Evolutionary conservation across 768 basidiomycete genomes (phyloP), one percentile per base, ranked within the genome.

Genomic region (Auricularia sp.): DNA sequence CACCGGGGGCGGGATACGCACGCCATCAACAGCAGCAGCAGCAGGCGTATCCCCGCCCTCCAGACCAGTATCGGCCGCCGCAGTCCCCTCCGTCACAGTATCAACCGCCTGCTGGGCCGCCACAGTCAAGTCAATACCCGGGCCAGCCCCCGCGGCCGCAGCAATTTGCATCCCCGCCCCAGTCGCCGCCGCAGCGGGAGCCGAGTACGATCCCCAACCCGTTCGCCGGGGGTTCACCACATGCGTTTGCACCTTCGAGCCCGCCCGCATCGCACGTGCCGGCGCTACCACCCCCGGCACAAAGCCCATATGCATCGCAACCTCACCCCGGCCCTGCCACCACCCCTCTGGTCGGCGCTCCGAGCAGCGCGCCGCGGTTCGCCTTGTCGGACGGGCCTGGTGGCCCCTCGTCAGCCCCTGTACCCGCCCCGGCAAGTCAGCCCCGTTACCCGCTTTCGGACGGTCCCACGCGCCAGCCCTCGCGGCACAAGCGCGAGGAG

Each of bases 41-140:
- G 39, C 8, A 7, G 34, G 29, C 24, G 29, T 59, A 59, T 33
- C 56, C 56, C 6, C 56, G 29, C 14, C 56, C 56, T 21, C 56
- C 56, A 34, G 56, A 59, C 24, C 56, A 59, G 24, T 59, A 59
- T 33, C 56, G 56, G 24, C 56, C 56, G 56, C 56, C 56, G 24
- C 14, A 14, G 56, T 33, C 29, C 0, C 56, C 56, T 24, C 56
- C 56, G 56, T 34, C 29, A 59, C 56, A 59, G 0, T 24, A 59
- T 33, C 54, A n/a, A 1, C 54, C 54, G 4, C n/a, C 54, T 8
- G 7, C 54, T 7, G 39, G 39, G 39, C 39, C 39, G 39, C 39
- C 39, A 14, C 39, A 14, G 39, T 42, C 13, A 29, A 7, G 39
- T 42, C 39, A 29, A 29, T 42, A 7, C 39, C 39, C 39, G 39